phyloP scores from a whole-genome alignment of 176 grass and related monocot species.

The Oryza coarctata region DNA sequence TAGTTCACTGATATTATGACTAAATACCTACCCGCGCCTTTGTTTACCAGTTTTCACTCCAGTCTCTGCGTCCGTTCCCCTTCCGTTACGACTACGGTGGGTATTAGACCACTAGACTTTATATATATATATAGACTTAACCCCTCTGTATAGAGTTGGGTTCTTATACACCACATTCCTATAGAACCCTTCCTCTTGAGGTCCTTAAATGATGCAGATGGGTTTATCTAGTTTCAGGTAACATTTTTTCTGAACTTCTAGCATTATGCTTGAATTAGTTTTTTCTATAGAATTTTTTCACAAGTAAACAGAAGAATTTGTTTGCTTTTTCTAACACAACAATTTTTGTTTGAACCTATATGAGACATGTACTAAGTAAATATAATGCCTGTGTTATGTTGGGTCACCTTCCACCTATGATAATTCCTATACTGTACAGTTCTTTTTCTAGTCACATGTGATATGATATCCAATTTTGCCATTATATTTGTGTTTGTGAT shows the following conservation, averaged over 20 bases:
- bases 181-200: constrained; percentile 80
- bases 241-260: background rate
- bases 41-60: too few relatives aligned
- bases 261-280: background rate
- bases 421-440: background rate
- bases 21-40: too few relatives aligned
- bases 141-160: too few relatives aligned
- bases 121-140: too few relatives aligned
- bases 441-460: background rate
- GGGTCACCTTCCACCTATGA: background rate
- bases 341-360: background rate
- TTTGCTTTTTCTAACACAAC: too few relatives aligned
- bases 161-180: too few relatives aligned
- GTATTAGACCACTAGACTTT: too few relatives aligned
- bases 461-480: background rate
- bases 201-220: constrained; percentile 79
- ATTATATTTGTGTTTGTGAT: background rate
- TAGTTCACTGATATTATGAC: too few relatives aligned
- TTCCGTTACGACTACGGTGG: too few relatives aligned
- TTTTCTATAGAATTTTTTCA: background rate
- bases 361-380: background rate
- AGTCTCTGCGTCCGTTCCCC: too few relatives aligned
- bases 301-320: background rate
- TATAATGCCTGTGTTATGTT: background rate
- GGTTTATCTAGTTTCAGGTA: constrained; percentile 88